Conservation (phyloP, 805 yeast genomes). For the Candida incommunis region DNA sequence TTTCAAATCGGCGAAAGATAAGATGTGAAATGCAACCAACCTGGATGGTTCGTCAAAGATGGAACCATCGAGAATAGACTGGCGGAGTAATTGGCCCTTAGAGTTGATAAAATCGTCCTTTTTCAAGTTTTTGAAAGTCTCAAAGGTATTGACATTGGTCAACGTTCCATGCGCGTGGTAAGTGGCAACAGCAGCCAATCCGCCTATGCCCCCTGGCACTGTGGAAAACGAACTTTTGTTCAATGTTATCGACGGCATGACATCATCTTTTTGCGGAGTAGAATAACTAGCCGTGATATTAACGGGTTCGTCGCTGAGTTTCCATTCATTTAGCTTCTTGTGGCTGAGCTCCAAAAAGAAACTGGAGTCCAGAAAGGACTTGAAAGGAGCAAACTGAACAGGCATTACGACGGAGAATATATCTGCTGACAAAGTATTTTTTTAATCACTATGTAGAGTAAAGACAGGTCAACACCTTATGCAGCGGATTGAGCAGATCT, state of each 20-base stretch:
- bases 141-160: slow-evolving; percentile 66
- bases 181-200: not conserved
- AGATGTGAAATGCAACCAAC: slow-evolving; percentile 31
- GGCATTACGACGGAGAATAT: not conserved
- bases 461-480: no score
- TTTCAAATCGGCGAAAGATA: slow-evolving; percentile 79
- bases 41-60: slow-evolving; percentile 27
- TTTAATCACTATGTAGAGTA: no score
- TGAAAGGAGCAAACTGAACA: slow-evolving; percentile 33
- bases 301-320: slow-evolving; percentile 38
- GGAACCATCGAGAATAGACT: slow-evolving; percentile 21
- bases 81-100: slow-evolving; percentile 22
- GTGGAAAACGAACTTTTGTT: not conserved
- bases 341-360: slow-evolving; percentile 68
- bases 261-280: slow-evolving; percentile 17
- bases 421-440: no score
- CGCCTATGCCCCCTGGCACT: not conserved
- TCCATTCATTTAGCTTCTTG: slow-evolving; percentile 58
- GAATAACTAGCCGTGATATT: slow-evolving; percentile 28
- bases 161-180: slow-evolving; percentile 25
- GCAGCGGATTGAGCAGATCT: no score
- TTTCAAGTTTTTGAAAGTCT: slow-evolving; percentile 61
- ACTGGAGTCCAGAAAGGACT: slow-evolving; percentile 72
- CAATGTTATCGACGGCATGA: slow-evolving; percentile 20
- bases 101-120: slow-evolving; percentile 43